These are phyloP conservation scores for Dactylellina sp. DNA, from an alignment of 2,329 filamentous ascomycete genomes.

Conservation along the genomic window DNA sequence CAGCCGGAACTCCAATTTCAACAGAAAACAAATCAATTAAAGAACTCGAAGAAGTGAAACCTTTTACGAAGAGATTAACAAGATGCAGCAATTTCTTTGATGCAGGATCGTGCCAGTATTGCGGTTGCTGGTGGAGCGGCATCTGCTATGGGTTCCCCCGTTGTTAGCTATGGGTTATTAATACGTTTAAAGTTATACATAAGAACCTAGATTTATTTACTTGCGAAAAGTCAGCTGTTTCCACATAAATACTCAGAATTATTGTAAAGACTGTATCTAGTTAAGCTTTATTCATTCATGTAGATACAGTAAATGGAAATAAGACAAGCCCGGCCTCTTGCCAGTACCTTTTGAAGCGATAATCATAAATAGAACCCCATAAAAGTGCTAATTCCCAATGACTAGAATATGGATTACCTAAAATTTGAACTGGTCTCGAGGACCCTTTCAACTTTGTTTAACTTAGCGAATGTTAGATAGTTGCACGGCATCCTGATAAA, in stretches of 20 bases:
- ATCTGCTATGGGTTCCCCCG: constrained; percentile 10
- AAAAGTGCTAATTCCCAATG: no score
- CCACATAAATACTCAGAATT: not conserved
- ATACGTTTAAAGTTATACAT: not conserved
- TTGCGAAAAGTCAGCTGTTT: not conserved
- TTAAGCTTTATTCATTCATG: not conserved
- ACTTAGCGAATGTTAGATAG: no score
- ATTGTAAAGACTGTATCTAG: not conserved
- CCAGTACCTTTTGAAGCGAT: not conserved
- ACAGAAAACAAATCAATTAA: constrained; percentile 3
- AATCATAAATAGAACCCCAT: no score
- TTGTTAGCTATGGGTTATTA: no score
- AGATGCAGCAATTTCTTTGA: constrained; percentile 15
- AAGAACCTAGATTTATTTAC: not conserved
- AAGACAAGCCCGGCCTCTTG: not conserved
- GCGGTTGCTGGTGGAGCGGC: constrained; percentile 13
- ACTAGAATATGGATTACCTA: no score
- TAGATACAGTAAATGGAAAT: not conserved
- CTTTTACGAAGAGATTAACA: not conserved
- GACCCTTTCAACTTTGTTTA: no score
- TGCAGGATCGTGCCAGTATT: constrained; percentile 9
- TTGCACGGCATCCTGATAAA: no score
- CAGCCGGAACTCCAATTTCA: constrained; percentile 2
- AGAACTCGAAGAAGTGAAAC: constrained; percentile 5
- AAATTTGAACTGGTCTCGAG: no score